These are phyloP conservation scores for Backusella luteola DNA, from an alignment of 192 early-diverging fungal species.

Conservation along the genomic window DNA sequence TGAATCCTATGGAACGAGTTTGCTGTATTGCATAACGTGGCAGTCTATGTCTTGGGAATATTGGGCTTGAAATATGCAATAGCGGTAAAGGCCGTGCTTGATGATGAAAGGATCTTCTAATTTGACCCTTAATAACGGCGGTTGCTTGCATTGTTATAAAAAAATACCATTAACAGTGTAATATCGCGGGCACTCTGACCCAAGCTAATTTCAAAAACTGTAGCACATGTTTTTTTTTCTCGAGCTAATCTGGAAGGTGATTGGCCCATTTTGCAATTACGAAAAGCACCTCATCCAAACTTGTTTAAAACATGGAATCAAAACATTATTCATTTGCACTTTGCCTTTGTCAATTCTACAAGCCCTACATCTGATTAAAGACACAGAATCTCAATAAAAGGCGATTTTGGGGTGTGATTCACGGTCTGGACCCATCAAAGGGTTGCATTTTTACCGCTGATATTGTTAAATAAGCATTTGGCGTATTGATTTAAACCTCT, in stretches of 20 bases:
- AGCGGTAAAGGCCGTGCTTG: background rate
- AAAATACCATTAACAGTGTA: background rate
- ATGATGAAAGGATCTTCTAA: background rate
- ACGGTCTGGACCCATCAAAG: no score
- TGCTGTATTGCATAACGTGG: conserved; percentile 4
- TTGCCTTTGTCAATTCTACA: no score
- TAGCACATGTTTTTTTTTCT: background rate
- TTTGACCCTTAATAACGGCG: background rate
- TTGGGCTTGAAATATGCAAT: background rate
- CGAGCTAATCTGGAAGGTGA: background rate
- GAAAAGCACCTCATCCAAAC: no score
- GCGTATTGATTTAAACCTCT: no score
- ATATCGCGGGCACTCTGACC: background rate
- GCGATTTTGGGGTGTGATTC: no score
- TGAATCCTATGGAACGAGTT: conserved; percentile 24
- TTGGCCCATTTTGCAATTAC: background rate
- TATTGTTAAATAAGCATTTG: no score
- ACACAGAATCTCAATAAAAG: no score
- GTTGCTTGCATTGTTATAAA: background rate
- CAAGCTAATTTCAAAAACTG: background rate
- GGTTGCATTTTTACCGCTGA: no score
- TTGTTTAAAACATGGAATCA: no score
- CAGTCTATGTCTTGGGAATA: background rate
- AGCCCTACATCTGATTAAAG: no score
- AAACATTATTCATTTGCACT: no score